phyloP scores from a whole-genome alignment of 345 rosid species.

The Combretum micranthum region DNA sequence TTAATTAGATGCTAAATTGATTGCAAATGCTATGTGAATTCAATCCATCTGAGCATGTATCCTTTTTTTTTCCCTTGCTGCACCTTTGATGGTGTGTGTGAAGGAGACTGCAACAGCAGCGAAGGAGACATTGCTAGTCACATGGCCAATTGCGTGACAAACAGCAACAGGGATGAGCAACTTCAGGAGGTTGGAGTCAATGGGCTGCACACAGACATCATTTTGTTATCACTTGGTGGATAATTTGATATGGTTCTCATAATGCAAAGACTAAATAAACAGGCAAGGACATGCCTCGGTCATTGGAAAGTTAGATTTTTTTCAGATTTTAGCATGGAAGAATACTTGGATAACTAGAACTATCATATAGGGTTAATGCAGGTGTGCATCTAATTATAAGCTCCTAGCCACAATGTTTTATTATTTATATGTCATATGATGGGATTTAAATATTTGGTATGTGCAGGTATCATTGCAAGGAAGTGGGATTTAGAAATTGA shows the following conservation, averaged over 20 bases:
- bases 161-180: slow-evolving; percentile 86
- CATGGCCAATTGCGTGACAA: slow-evolving; percentile 93
- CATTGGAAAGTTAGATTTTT: too few relatives aligned
- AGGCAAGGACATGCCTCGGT: too few relatives aligned
- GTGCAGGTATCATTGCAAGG: too few relatives aligned
- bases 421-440: too few relatives aligned
- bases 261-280: not conserved
- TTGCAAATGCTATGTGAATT: too few relatives aligned
- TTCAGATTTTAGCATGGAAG: too few relatives aligned
- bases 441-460: too few relatives aligned
- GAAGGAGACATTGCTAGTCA: slow-evolving; percentile 86
- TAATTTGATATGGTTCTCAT: not conserved
- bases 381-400: too few relatives aligned
- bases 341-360: too few relatives aligned
- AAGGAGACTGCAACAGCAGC: slow-evolving; percentile 99
- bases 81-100: slow-evolving; percentile 93
- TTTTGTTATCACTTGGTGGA: not conserved
- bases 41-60: not conserved
- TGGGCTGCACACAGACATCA: slow-evolving; percentile 46
- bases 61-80: not conserved
- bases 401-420: too few relatives aligned
- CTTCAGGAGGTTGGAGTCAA: slow-evolving; percentile 65
- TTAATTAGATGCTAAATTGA: not conserved
- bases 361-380: too few relatives aligned
- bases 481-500: too few relatives aligned